Evolutionary conservation across 2,329 filamentous ascomycete species (phyloP).

Genomic region (Hypoxylon sp.): DNA sequence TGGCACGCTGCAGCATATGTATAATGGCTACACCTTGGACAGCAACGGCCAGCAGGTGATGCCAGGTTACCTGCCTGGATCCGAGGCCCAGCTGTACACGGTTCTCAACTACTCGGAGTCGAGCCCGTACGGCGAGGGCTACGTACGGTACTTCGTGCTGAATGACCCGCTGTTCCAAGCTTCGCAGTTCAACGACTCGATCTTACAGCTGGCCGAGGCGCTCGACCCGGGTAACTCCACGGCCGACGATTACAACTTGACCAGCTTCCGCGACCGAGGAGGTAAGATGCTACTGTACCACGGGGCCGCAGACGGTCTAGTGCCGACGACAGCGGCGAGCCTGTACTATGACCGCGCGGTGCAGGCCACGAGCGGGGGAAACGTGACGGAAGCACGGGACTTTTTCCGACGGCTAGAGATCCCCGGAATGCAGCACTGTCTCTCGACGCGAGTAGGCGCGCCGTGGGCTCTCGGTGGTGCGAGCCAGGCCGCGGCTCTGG

Average conservation of each 20-base stretch:
- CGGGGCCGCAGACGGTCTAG: constrained; percentile 59
- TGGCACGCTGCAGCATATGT: constrained; percentile 53
- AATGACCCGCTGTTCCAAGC: constrained; percentile 57
- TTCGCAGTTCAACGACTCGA: constrained; percentile 54
- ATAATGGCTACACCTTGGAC: constrained; percentile 49
- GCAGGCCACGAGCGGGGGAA: constrained; percentile 50
- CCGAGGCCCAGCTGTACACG: constrained; percentile 59
- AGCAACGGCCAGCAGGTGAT: constrained; percentile 56
- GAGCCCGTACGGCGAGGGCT: constrained; percentile 55
- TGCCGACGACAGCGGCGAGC: constrained; percentile 57
- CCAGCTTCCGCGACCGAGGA: constrained; percentile 57
- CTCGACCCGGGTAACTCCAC: constrained; percentile 58
- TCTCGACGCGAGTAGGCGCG: constrained; percentile 54
- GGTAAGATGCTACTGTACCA: constrained; percentile 64
- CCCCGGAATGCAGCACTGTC: constrained; percentile 68
- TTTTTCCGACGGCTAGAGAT: constrained; percentile 68
- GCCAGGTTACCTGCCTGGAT: constrained; percentile 62
- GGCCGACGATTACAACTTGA: constrained; percentile 59
- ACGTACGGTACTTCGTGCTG: constrained; percentile 59
- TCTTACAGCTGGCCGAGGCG: constrained; percentile 52
- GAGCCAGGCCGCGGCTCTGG: constrained; percentile 51
- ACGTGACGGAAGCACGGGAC: constrained; percentile 57
- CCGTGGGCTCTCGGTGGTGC: constrained; percentile 60
- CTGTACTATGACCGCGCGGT: constrained; percentile 55
- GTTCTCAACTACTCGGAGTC: constrained; percentile 54